These are phyloP conservation scores for Suhomyces maxii DNA, from an alignment of 1,139 yeast species.

Conservation along the genomic window DNA sequence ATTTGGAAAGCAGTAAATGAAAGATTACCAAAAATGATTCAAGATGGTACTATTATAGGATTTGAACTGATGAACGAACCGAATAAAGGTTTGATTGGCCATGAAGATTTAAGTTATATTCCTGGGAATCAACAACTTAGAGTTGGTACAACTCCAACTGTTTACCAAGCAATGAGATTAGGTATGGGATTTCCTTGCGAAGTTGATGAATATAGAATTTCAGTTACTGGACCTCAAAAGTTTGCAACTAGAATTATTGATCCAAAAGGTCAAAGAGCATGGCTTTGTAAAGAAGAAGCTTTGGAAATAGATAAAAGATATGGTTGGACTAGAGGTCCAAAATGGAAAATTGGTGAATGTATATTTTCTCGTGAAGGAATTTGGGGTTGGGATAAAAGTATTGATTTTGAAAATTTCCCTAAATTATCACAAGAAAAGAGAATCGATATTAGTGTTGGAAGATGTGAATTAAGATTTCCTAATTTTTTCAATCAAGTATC, in stretches of 20 bases:
- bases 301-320: constrained; percentile 53
- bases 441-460: constrained; percentile 33
- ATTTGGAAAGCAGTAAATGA: constrained; percentile 53
- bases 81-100: constrained; percentile 62
- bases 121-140: constrained; percentile 59
- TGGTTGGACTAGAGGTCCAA: constrained; percentile 63
- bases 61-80: constrained; percentile 91
- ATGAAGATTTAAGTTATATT: constrained; percentile 42
- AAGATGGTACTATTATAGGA: constrained; percentile 60
- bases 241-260: constrained; percentile 56
- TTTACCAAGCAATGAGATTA: constrained; percentile 55
- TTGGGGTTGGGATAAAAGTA: constrained; percentile 53
- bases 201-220: constrained; percentile 65
- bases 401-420: constrained; percentile 23
- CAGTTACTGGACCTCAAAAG: constrained; percentile 73
- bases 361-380: constrained; percentile 77
- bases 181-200: constrained; percentile 73
- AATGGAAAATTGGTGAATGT: constrained; percentile 75
- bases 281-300: constrained; percentile 56
- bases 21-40: constrained; percentile 54
- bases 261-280: constrained; percentile 66
- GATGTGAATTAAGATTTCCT: constrained; percentile 32
- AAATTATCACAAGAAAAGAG: constrained; percentile 25
- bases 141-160: constrained; percentile 69
- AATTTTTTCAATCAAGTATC: constrained; percentile 32